Evolutionary conservation across 2,329 filamentous ascomycete species (phyloP).

Genomic region (Knoxdaviesia proteae): DNA sequence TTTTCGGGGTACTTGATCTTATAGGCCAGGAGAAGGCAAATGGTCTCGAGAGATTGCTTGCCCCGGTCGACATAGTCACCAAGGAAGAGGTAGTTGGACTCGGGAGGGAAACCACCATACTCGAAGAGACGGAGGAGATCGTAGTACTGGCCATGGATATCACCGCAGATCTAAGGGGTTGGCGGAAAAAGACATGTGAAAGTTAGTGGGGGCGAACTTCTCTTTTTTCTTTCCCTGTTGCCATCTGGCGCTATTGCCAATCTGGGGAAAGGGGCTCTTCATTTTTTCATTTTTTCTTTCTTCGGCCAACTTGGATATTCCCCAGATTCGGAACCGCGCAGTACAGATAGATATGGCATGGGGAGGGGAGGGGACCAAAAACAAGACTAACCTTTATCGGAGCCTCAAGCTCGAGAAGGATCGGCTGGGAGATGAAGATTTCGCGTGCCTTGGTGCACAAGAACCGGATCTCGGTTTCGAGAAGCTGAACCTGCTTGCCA

Average conservation of each 20-base stretch:
- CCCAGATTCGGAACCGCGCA: not conserved
- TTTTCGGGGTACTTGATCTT: slow-evolving; percentile 99
- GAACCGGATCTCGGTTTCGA: slow-evolving; percentile 90
- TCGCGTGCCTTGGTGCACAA: slow-evolving; percentile 97
- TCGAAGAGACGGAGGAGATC: slow-evolving; percentile 94
- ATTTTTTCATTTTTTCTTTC: not conserved
- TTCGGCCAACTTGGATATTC: not conserved
- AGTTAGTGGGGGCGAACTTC: slow-evolving; percentile 1
- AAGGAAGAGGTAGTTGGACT: slow-evolving; percentile 98
- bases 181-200: slow-evolving; percentile 5
- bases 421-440: slow-evolving; percentile 98
- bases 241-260: no score
- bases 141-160: slow-evolving; percentile 98
- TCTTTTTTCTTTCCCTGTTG: no score
- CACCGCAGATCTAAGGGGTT: slow-evolving; percentile 68
- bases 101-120: slow-evolving; percentile 92
- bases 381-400: slow-evolving; percentile 71
- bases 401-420: slow-evolving; percentile 89
- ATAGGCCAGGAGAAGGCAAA: slow-evolving; percentile 89
- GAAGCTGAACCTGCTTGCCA: slow-evolving; percentile 93
- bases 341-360: not conserved
- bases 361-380: not conserved
- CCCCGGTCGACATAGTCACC: slow-evolving; percentile 97
- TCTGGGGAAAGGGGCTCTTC: no score
- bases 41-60: slow-evolving; percentile 97